Evolutionary conservation across 768 basidiomycete genomes (phyloP).

Genomic region (Omphalotus guepiniiformis): DNA sequence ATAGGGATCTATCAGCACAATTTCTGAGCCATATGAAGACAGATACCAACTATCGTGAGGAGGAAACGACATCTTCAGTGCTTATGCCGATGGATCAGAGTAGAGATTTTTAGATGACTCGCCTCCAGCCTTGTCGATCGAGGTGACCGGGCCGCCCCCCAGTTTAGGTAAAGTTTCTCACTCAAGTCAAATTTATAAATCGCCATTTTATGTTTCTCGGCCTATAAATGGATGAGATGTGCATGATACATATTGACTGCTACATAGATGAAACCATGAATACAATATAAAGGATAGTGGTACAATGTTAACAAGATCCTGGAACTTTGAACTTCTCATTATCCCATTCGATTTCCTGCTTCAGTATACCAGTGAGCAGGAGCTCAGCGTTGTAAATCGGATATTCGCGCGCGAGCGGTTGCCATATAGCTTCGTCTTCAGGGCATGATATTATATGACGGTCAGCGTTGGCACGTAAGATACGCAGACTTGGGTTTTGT

Average conservation of each 20-base stretch:
- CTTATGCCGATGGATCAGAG: not conserved
- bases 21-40: not conserved
- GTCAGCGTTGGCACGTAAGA: not conserved
- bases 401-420: conserved; percentile 47
- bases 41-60: conserved; percentile 63
- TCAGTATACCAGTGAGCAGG: conserved; percentile 57
- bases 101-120: too few species aligned
- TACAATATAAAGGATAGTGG: too few species aligned
- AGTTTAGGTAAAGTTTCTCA: too few species aligned
- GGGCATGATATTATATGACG: conserved; percentile 58
- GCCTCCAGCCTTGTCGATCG: too few species aligned
- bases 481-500: conserved; percentile 26
- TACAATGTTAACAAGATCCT: conserved; percentile 14
- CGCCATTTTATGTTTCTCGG: not conserved
- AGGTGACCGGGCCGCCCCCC: too few species aligned
- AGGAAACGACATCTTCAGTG: conserved; percentile 54
- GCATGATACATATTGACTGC: too few species aligned
- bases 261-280: too few species aligned
- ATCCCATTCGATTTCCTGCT: conserved; percentile 66
- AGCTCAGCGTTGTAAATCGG: conserved; percentile 70
- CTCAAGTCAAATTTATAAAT: not conserved
- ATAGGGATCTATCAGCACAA: conserved; percentile 10
- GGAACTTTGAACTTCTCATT: conserved; percentile 32
- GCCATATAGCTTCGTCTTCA: conserved; percentile 65
- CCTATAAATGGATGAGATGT: too few species aligned